Base-by-base conservation (phyloP, 768 basidiomycete species). In the Agaricus blazei region DNA sequence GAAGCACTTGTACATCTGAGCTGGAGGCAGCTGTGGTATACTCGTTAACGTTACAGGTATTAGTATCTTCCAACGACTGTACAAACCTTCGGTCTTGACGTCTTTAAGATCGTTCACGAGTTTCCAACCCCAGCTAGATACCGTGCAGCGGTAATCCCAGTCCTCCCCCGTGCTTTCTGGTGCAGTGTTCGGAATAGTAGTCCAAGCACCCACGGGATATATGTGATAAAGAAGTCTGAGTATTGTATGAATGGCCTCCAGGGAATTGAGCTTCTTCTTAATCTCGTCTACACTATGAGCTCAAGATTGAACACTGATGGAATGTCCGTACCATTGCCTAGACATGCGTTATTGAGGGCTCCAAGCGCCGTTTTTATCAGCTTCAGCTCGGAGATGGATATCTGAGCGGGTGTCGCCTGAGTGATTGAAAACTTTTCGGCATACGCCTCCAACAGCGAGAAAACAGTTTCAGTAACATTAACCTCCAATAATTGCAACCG, bases 41-140 rank as follows among this genome's bases (percentile, higher is more conserved):
- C 9, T 19, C 40, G 24, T 36, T 9, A 24, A 23, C 31, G 34
- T 19, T 29, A 49, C 19, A 48, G n/a, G 19, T 9, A 53, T 31
- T 7, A 29, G 34, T 14, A 19, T 19, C 31, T 41, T 48, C 24
- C 4, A 27, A 11, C n/a, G 26, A 24, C 31, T 60, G 31, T 54
- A 63, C 75, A 71, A 59, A 87, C 88, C 76, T 62, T 90, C 87
- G 48, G 88, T 85, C 65, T 81, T 83, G 44, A 83, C 81, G 52
- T 88, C 84, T 64, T 83, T 84, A 45, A 90, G 77, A 63, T 87
- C 87, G 5, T 80, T 76, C n/a, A 90, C 79, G 2, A 81, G 77
- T 60, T 84, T 77, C 88, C 90, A 92, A 41, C 83, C 78, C 90
- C 90, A 93, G 44, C 77, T 81, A 2, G 86, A 82, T 28, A 92